These are phyloP conservation scores for Xylaria sp. DNA, from an alignment of 2,329 filamentous ascomycete genomes.

Conservation along the genomic window DNA sequence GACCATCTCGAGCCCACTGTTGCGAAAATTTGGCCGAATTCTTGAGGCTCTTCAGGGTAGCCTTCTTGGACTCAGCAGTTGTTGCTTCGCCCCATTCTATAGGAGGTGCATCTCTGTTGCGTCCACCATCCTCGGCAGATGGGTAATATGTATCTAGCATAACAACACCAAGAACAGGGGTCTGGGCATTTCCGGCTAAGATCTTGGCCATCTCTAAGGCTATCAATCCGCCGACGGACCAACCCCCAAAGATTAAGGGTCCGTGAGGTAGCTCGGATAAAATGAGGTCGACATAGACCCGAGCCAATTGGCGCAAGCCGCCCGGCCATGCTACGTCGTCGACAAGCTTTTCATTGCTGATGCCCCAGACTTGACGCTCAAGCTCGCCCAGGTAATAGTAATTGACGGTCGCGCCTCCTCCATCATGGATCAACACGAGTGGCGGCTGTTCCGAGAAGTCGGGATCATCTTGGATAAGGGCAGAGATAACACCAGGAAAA, in stretches of 20 bases:
- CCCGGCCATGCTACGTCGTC: constrained; percentile 9
- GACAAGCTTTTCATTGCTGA: constrained; percentile 11
- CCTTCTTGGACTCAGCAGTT: constrained; percentile 11
- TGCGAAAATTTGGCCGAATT: constrained; percentile 13
- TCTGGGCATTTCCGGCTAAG: background rate
- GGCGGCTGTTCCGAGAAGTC: constrained; percentile 11
- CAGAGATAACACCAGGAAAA: background rate
- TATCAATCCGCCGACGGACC: constrained; percentile 14
- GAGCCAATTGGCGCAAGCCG: constrained; percentile 12
- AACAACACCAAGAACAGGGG: constrained; percentile 13
- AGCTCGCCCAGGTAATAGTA: constrained; percentile 12
- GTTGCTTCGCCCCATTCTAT: constrained; percentile 20
- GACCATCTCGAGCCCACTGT: constrained; percentile 5
- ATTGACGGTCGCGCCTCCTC: constrained; percentile 12
- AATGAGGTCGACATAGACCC: constrained; percentile 13
- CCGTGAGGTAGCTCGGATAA: background rate
- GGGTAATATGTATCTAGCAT: constrained; percentile 18
- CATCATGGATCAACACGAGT: constrained; percentile 13
- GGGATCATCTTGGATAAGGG: constrained; percentile 18
- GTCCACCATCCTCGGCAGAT: background rate
- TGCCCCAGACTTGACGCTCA: constrained; percentile 10
- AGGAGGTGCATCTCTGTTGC: background rate
- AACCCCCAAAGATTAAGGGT: constrained; percentile 12
- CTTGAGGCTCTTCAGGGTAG: constrained; percentile 5
- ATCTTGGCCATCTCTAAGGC: constrained; percentile 16